phyloP scores from a whole-genome alignment of 2,329 filamentous ascomycete genomes.

The Phialophora verrucosa region DNA sequence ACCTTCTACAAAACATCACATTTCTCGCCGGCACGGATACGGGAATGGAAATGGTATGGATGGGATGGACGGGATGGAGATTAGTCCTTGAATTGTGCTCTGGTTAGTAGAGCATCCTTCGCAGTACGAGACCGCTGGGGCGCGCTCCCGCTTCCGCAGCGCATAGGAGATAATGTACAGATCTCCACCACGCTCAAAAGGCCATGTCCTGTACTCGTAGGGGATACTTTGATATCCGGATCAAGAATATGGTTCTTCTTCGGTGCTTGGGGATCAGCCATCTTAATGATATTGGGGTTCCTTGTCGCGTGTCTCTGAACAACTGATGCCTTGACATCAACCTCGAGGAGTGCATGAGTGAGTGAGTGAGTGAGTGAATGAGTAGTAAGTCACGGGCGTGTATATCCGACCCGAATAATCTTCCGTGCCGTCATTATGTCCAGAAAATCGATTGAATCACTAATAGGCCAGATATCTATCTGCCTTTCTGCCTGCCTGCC shows the following conservation, averaged over 20 bases:
- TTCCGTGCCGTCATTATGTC: no score
- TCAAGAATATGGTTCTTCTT: neutral
- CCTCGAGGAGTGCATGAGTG: neutral
- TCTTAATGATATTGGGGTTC: neutral
- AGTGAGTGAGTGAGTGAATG: no score
- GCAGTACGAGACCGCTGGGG: neutral
- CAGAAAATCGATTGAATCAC: no score
- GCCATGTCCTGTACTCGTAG: neutral
- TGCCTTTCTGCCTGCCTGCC: no score
- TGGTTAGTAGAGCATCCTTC: neutral
- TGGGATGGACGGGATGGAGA: conserved; percentile 3
- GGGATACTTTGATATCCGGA: neutral
- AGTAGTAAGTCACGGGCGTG: no score
- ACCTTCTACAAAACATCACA: neutral
- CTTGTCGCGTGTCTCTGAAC: neutral
- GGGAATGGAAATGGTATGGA: conserved; percentile 9
- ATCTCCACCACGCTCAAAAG: neutral
- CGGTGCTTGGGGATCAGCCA: neutral
- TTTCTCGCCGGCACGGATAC: conserved; percentile 4
- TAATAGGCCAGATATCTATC: no score
- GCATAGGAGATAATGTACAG: neutral
- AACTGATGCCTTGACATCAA: neutral
- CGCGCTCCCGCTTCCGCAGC: neutral
- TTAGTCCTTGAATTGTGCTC: conserved; percentile 7
- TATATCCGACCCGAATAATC: no score